Evolutionary conservation across 495 filamentous ascomycete genomes (phyloP), one percentile per base, ranked within the genome.

Genomic region (Lophiotrema nucula): DNA sequence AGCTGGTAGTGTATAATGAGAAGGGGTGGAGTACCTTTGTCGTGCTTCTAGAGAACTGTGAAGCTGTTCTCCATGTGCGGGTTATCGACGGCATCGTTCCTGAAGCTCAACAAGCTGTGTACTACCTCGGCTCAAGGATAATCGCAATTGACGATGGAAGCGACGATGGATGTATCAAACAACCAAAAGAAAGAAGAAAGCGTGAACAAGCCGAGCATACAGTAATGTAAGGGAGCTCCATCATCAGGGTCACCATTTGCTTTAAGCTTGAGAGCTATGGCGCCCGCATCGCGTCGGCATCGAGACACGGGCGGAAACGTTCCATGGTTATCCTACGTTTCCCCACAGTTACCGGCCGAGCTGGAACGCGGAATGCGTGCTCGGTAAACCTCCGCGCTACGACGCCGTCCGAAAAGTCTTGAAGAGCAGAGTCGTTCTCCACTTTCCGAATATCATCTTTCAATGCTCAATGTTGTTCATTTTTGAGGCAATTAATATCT

Each of bases 21-120:
- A 27, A 47, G 23, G 4, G 16, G 26, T 4, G 23, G 4, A 12
- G 3, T 53, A 60, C 55, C 16, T 66, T 61, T 26, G 57, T 53
- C 0, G 60, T 53, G 21, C 22, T 43, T 8, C 54, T 53, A 24
- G 60, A 64, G 43, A 64, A 44, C 22, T 58, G 49, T 39, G 60
- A 56, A 16, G 60, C 49, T 43, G 42, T 54, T 35, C 60, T 53
- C 24, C 58, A 19, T 4, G 54, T 49, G 22, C 35, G 38, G 54
- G 60, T 18, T 64, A 58, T 53, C 45, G 60, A 64, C 60, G 60
- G 60, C 60, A 64, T 64, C 13, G 37, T 49, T 47, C 44, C 31
- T n/a, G 31, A n/a, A 35, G 31, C n/a, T 35, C 31, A 35, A 8
- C 31, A n/a, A 35, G 31, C n/a, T 35, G 8, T 35, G 31, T 35